Evolutionary conservation across 164 flowering plant species (phyloP), one percentile per base, ranked within the genome.

Genomic region (Vitis cinerea): DNA sequence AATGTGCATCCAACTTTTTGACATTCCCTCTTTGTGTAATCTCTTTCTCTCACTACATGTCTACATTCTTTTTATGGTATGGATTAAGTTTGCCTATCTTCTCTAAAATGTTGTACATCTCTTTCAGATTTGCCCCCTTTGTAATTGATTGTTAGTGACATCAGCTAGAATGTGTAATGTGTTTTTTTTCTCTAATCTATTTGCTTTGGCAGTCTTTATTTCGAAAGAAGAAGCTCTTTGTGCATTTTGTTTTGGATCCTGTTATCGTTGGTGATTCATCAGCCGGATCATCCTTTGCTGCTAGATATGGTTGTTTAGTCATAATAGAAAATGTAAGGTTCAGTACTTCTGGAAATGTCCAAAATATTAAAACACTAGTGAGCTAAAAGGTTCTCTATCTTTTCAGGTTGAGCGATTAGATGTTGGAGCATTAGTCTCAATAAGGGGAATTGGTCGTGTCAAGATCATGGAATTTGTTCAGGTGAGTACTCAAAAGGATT

Each of bases 211-310:
- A 89, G 94, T 78, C 90, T 17, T 75, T 86, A 59, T 69, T 30
- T 60, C 74, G 72, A 64, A 85, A 75, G 82, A 77, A 84, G 65
- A 89, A 82, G 65, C 70, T 81, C 48, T 89, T 89, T 74, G 94
- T 89, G 71, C 90, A 87, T 74, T 86, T 89, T 76, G 90, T 89
- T 74, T 72, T 89, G 77, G 91, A 87, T 69, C 91, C 87, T 13
- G 72, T 87, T 67, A 50, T 66, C 52, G 19, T 75, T 8, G 64
- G 68, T 65, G 67, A 71, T 56, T 73, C 86, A 54, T 76, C 79
- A 23, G 30, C 71, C 61, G 87, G 74, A 67, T 76, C 79, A 60
- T 83, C 90, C 29, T 87, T 87, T 84, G 90, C 91, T 61, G 91
- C 91, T 67, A 79, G 83, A 83, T 80, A 80, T 75, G 90, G 85